phyloP scores from a whole-genome alignment of 2,329 filamentous ascomycete species.

The Calonectria leucothoes region DNA sequence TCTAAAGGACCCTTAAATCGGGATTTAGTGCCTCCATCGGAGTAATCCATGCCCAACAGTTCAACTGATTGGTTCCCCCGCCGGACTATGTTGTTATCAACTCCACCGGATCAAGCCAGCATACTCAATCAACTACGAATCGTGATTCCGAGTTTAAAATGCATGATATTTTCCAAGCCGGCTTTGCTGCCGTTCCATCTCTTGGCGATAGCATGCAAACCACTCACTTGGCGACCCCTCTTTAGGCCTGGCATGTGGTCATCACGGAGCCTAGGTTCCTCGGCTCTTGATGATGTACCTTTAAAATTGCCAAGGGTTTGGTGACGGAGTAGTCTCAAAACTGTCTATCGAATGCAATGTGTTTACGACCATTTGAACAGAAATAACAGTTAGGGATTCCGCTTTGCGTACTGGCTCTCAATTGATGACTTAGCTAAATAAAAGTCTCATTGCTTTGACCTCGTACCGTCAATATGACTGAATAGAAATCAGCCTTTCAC shows the following conservation, averaged over 20 bases:
- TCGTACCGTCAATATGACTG: neutral
- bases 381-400: neutral
- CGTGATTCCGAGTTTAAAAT: neutral
- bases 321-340: rapidly evolving
- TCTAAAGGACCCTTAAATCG: neutral
- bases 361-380: neutral
- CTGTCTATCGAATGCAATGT: neutral
- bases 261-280: neutral
- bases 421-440: neutral
- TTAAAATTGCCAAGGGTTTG: neutral
- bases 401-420: neutral
- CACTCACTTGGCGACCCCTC: neutral
- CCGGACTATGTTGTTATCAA: neutral
- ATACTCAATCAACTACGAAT: neutral
- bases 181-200: neutral
- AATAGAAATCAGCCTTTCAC: neutral
- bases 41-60: neutral
- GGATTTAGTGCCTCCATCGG: neutral
- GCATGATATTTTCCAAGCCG: neutral
- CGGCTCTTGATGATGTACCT: neutral
- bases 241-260: neutral
- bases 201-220: neutral
- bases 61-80: neutral
- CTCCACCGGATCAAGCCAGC: neutral
- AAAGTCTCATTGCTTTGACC: neutral